Conservation (phyloP, 345 rosid genomes). For the Durio zibethinus region DNA sequence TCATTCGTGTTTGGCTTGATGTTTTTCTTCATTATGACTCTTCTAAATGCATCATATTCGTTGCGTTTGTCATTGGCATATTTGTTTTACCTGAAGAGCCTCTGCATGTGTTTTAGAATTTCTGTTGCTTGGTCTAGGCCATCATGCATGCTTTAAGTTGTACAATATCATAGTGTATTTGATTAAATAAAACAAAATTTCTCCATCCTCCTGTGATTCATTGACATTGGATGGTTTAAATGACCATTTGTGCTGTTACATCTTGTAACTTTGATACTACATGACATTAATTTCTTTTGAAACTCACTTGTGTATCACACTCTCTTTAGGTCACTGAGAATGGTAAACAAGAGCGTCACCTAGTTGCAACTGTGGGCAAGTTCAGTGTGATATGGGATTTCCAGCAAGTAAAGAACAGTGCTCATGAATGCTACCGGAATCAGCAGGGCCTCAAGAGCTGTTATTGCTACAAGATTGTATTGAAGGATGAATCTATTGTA, state of each 20-base stretch:
- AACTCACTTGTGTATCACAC: not conserved
- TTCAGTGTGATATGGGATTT: constrained; percentile 98
- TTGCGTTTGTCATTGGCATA: not conserved
- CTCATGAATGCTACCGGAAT: constrained; percentile 73
- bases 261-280: not conserved
- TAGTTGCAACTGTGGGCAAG: constrained; percentile 89
- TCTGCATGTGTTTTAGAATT: not conserved
- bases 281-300: not conserved
- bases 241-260: not conserved
- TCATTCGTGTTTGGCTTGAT: not conserved
- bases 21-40: not conserved
- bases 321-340: constrained; percentile 72
- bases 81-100: not conserved
- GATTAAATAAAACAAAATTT: not conserved
- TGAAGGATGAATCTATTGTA: constrained; percentile 90
- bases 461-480: constrained; percentile 82
- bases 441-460: constrained; percentile 97
- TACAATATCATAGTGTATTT: not conserved
- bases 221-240: not conserved
- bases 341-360: constrained; percentile 89
- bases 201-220: not conserved
- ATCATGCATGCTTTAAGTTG: too few relatives aligned
- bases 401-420: constrained; percentile 90
- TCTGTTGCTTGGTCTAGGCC: too few relatives aligned
- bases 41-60: not conserved